phyloP scores from a whole-genome alignment of 768 basidiomycete species.

The Leucosporidium creatinivorum region DNA sequence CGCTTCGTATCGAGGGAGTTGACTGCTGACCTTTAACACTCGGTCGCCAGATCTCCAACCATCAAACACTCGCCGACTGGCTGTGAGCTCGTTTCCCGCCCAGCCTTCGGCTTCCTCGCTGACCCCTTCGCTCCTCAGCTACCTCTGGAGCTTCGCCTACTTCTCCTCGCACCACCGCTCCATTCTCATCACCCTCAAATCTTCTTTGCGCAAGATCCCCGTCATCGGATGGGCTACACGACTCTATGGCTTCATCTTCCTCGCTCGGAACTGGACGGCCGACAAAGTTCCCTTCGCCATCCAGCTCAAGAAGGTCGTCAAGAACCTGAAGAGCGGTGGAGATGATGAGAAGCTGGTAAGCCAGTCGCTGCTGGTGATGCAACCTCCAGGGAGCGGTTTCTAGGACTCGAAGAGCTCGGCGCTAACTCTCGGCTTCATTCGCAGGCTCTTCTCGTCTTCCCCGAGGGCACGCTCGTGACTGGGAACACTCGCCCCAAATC shows the following conservation, averaged over 20 bases:
- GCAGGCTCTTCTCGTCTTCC: slow-evolving; percentile 72
- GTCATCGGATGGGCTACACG: slow-evolving; percentile 86
- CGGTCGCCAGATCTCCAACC: slow-evolving; percentile 64
- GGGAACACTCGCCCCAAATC: slow-evolving; percentile 75
- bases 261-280: slow-evolving; percentile 85
- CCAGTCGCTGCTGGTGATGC: too few species aligned
- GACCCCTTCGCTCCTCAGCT: background rate
- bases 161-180: slow-evolving; percentile 61
- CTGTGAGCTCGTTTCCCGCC: slow-evolving; percentile 45
- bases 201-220: slow-evolving; percentile 74
- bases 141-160: slow-evolving; percentile 50
- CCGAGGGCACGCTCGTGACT: slow-evolving; percentile 90
- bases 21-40: too few species aligned
- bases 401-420: too few species aligned
- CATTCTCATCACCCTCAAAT: slow-evolving; percentile 84
- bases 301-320: slow-evolving; percentile 51
- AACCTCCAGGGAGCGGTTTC: too few species aligned
- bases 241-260: slow-evolving; percentile 87
- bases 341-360: slow-evolving; percentile 47
- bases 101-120: background rate
- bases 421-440: too few species aligned
- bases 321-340: slow-evolving; percentile 38
- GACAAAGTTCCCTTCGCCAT: slow-evolving; percentile 62
- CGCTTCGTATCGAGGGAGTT: too few species aligned
- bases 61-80: slow-evolving; percentile 55